Base-by-base conservation (phyloP, 2,329 filamentous ascomycete genomes). In the Colletotrichum nymphaeae region DNA sequence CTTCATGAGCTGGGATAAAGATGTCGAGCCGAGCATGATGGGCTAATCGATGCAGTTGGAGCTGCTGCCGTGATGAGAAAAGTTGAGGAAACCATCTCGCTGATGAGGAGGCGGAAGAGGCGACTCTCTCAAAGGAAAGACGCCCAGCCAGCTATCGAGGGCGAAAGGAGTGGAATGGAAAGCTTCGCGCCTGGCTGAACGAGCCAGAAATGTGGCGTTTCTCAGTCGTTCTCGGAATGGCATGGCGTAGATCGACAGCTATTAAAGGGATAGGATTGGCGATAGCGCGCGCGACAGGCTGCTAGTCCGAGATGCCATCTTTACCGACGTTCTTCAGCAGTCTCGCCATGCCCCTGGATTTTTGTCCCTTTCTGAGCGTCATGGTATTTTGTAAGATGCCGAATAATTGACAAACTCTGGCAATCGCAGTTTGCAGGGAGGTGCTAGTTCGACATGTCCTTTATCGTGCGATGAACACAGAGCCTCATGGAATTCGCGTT, bases 1-100 rank as follows among this genome's bases (percentile, higher is more conserved):
- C 70, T 78, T 78, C 26, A 71, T 46, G 4, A 79, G 63, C 67
- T 77, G 76, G 62, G 77, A 76, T 35, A 79, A 69, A 60, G 77
- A 77, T 5, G 78, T 66, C 11, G 76, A 77, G 56, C 74, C 75
- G 64, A 81, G 35, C 75, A 74, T 63, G 62, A 37, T 63, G 65
- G 67, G 22, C 37, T 63, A 14, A 22, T 14, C 28, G 24, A 65
- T 66, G 64, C 26, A 32, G 37, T 53, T 30, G 24, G 58, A 6
- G 30, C 19, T 63, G 30, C 35, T 55, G 46, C 37, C 35, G 56
- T 22, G 60, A 49, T 22, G 53, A n/a, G 32, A 37, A 32, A 52
- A 11, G 26, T 58, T 62, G 46, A 24, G 56, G 28, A 22, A 62
- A 57, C 35, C 67, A 30, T 32, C 24, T 4, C 22, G 14, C 30